A percentile compares a stretch with the other conserved stretches of the same genome.
Conservation (phyloP, 2,329 filamentous ascomycete species). For the Plenodomus lindquistii region DNA sequence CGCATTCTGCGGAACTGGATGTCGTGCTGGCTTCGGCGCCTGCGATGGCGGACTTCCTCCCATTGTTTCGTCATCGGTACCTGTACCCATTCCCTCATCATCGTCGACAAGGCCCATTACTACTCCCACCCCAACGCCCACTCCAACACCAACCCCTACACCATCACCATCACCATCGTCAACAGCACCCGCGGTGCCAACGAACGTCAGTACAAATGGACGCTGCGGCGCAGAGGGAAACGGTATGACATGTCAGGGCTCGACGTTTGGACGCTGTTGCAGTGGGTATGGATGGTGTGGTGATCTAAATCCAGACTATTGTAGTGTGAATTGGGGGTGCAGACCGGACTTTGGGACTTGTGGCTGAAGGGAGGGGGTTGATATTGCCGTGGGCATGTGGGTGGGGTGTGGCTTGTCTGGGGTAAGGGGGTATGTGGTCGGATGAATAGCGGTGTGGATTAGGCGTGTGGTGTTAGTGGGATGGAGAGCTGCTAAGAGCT, state of each 20-base stretch:
- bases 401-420: background rate
- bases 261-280: slow-evolving; percentile 31
- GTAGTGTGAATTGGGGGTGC: slow-evolving; percentile 23
- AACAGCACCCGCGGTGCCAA: slow-evolving; percentile 17
- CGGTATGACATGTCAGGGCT: slow-evolving; percentile 25
- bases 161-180: slow-evolving; percentile 12
- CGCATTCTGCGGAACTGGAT: slow-evolving; percentile 35
- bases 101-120: slow-evolving; percentile 5
- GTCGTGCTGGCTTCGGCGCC: slow-evolving; percentile 26
- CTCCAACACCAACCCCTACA: slow-evolving; percentile 15
- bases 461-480: too few species aligned
- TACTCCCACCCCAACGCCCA: slow-evolving; percentile 12
- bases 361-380: slow-evolving; percentile 1
- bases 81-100: slow-evolving; percentile 2
- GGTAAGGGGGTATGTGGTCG: background rate
- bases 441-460: too few species aligned
- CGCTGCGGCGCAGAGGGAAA: slow-evolving; percentile 29
- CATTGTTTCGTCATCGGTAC: slow-evolving; percentile 10
- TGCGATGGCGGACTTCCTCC: slow-evolving; percentile 23
- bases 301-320: slow-evolving; percentile 20
- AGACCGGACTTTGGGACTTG: slow-evolving; percentile 27
- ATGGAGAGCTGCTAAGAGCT: too few species aligned
- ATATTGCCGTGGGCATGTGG: background rate
- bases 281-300: slow-evolving; percentile 34
- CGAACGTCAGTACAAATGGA: slow-evolving; percentile 31